Evolutionary conservation across 2,329 filamentous ascomycete species (phyloP).

Genomic region (Ceratocystiopsis brevicomis): DNA sequence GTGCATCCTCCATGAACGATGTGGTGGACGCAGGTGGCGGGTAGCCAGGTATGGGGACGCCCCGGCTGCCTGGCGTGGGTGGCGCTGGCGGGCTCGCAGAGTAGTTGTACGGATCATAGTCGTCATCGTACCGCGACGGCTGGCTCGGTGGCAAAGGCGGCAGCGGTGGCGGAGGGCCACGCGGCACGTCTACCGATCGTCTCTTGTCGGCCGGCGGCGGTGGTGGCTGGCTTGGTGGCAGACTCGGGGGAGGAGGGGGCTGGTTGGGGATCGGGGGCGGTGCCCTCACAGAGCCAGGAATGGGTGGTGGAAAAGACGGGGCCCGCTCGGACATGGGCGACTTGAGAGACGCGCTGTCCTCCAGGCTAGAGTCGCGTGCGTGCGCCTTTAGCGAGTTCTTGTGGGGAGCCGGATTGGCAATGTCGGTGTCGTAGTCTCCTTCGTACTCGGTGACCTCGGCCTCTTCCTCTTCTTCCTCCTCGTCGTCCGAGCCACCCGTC

Average conservation of each 20-base stretch:
- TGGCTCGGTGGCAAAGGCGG: constrained; percentile 33
- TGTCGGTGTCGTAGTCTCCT: constrained; percentile 94
- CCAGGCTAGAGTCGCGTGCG: constrained; percentile 55
- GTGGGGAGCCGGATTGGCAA: constrained; percentile 79
- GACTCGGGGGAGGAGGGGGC: constrained; percentile 12
- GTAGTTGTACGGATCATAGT: constrained; percentile 52
- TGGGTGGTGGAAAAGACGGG: constrained; percentile 32
- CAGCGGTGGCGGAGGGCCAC: constrained; percentile 48
- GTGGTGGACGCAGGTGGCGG: constrained; percentile 8
- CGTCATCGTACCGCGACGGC: constrained; percentile 29
- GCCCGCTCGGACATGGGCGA: constrained; percentile 30
- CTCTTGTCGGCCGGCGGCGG: constrained; percentile 41
- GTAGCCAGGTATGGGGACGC: too few species aligned
- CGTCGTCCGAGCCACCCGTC: constrained; percentile 15
- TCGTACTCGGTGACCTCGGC: constrained; percentile 88
- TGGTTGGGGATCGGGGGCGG: constrained; percentile 49
- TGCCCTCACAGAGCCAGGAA: constrained; percentile 37
- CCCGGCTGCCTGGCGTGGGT: constrained; percentile 8
- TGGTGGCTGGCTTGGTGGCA: constrained; percentile 27
- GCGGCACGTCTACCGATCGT: constrained; percentile 51
- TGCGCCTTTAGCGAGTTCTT: constrained; percentile 84
- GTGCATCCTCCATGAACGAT: constrained; percentile 25
- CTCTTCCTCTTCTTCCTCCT: constrained; percentile 47
- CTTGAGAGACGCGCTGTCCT: constrained; percentile 44
- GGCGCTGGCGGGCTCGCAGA: constrained; percentile 13